Base-by-base conservation (phyloP, 495 filamentous ascomycete species). In the Neurospora sp. region DNA sequence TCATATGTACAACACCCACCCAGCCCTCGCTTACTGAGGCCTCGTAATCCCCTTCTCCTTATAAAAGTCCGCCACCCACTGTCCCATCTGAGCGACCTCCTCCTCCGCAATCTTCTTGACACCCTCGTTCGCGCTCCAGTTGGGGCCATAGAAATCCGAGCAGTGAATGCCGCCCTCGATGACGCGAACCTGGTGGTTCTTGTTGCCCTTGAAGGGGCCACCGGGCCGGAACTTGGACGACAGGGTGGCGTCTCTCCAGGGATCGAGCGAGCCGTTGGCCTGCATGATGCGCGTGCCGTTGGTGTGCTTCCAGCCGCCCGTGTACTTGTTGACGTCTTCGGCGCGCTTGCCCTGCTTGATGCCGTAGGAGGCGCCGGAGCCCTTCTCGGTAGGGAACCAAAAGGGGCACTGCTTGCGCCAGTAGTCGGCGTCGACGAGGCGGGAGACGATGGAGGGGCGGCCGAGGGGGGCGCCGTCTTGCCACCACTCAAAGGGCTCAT, bases 281-380 rank as follows among this genome's bases (percentile, higher is more conserved):
- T 87, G 89, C 74, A 89, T 86, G 40, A 91, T 79, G 5, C 90
- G 85, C 12, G 85, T 88, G 2, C 86, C 84, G 75, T 89, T 85
- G 18, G 83, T 85, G 11, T 66, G 70, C 74, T 75, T 73, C 90
- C 90, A 92, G 11, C 90, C 90, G 16, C 86, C 82, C 0, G 89
- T 91, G 77, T 83, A 87, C 23, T 77, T 76, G 81, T 92, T 92
- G n/a, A 91, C 84, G 46, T 86, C 80, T 8, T 71, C 74, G 3
- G 86, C 86, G 12, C 85, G 87, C 76, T 85, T 85, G 70, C 87
- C 87, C 48, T 85, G 40, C 7, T 80, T 81, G 71, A 86, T 81
- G 71, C 84, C 88, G 78, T 85, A 89, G 0, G 84, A 85, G 1
- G 54, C 18, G 38, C 41, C 38, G 75, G 81, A 79, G n/a, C 83